Conservation (phyloP, 495 filamentous ascomycete species). For the Bryoglossum gracile region DNA sequence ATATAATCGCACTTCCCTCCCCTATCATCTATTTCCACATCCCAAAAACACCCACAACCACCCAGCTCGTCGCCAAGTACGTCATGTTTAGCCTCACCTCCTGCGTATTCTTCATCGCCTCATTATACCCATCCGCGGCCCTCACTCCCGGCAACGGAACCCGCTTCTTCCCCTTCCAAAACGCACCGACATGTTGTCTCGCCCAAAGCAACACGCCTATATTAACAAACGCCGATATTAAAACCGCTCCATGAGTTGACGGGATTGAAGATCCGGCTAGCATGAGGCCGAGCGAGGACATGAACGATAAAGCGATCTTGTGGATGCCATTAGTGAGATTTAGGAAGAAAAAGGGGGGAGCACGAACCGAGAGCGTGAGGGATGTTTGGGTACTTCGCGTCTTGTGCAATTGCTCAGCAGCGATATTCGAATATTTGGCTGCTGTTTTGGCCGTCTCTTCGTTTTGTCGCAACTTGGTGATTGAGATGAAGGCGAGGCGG, state of each 20-base stretch:
- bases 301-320: constrained; percentile 9
- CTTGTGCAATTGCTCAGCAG: constrained; percentile 6
- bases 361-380: constrained; percentile 4
- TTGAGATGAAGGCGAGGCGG: constrained; percentile 11
- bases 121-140: constrained; percentile 22
- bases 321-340: not conserved
- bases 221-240: not conserved
- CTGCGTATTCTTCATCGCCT: constrained; percentile 15
- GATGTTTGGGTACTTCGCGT: constrained; percentile 15
- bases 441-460: constrained; percentile 16
- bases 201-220: constrained; percentile 2
- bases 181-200: constrained; percentile 10
- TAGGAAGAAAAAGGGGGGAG: not conserved
- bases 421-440: constrained; percentile 18
- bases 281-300: not conserved
- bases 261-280: not conserved
- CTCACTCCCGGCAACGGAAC: constrained; percentile 11
- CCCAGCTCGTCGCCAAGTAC: constrained; percentile 13
- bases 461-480: constrained; percentile 13
- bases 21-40: not conserved
- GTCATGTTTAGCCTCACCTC: constrained; percentile 15
- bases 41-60: constrained; percentile 1
- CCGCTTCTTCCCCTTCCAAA: constrained; percentile 15
- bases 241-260: not conserved
- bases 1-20: not conserved